A percentile compares a stretch with the other conserved stretches of the same genome.
Evolutionary conservation across 176 grass and related monocot genomes (phyloP).

Genomic region (Eragrostis curvula): DNA sequence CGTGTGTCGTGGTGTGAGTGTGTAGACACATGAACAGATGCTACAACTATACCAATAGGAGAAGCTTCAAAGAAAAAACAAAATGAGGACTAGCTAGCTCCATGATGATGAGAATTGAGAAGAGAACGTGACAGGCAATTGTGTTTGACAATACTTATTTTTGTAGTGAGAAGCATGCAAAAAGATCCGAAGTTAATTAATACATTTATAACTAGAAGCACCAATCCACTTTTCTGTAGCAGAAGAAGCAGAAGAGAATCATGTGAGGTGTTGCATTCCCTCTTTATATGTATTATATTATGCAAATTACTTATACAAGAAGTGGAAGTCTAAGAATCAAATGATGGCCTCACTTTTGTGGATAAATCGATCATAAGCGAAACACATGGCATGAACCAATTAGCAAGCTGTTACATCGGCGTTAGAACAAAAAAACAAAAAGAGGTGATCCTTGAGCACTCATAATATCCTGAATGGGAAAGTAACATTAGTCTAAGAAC

Average conservation of each 20-base stretch:
- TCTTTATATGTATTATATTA: slow-evolving; percentile 28
- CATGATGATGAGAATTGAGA: slow-evolving; percentile 19
- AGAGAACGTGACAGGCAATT: slow-evolving; percentile 30
- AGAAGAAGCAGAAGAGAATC: slow-evolving; percentile 64
- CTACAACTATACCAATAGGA: too few species aligned
- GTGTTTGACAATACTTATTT: slow-evolving; percentile 37
- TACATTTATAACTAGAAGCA: slow-evolving; percentile 45
- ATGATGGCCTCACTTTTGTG: too few species aligned
- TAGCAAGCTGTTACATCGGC: slow-evolving; percentile 49
- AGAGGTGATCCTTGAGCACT: too few species aligned
- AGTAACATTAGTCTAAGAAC: too few species aligned
- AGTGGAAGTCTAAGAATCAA: slow-evolving; percentile 48
- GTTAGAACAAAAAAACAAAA: too few species aligned
- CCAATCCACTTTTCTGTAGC: slow-evolving; percentile 55
- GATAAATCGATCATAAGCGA: slow-evolving; percentile 19
- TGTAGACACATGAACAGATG: too few species aligned
- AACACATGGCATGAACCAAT: slow-evolving; percentile 71
- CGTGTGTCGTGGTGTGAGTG: too few species aligned
- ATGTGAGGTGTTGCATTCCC: slow-evolving; percentile 69
- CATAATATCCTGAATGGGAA: too few species aligned
- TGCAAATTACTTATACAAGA: slow-evolving; percentile 36
- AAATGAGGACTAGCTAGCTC: too few species aligned
- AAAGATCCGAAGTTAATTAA: slow-evolving; percentile 8
- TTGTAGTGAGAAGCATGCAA: slow-evolving; percentile 35
- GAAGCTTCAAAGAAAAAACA: too few species aligned